Base-by-base conservation (phyloP, 192 early-diverging fungal species). In the Neocallimastix lanati region DNA sequence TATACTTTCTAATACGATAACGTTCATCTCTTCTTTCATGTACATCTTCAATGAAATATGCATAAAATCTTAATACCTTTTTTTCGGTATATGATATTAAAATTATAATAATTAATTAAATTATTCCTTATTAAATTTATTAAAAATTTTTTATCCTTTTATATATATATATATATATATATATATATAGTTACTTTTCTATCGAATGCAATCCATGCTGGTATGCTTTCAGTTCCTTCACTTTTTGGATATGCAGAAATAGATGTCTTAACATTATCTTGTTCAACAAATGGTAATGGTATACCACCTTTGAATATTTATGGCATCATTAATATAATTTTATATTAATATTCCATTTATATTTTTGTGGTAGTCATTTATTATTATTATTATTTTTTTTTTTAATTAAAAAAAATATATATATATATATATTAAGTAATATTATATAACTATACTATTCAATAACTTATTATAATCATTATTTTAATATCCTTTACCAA, bases 191-290 rank as follows among this genome's bases (percentile, higher is more conserved):
- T 67, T 27, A 67, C 50, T 27, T 67, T 80, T 35, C 80, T 35
- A 27, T 80, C 80, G 25, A 80, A 80, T 4, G 80, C 80, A 29
- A 80, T 77, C 80, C 80, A 80, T 16, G 80, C 80, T 21, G 80
- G 80, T 18, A 80, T 78, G 18, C 35, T 28, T 78, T 80, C 80
- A 28, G 78, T 30, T 16, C 35, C 28, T 35, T 80, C 80, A 28
- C 76, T 29, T 28, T 79, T 78, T 25, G 18, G 77, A 28, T 78
- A 78, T 7, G 29, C 35, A 0, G 87, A 85, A 28, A 88, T 76
- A 15, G 89, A 90, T 21, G 89, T 87, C 37, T 88, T 84, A 28
- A 90, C 80, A 38, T 85, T 87, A 21, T 36, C 77, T 67, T 84
- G 81, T 14, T 83, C 77, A 82, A 88, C 86, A 29, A 86, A 85